These are phyloP conservation scores for Ophiostoma tasmaniense DNA, from an alignment of 2,329 filamentous ascomycete species.

Conservation along the genomic window DNA sequence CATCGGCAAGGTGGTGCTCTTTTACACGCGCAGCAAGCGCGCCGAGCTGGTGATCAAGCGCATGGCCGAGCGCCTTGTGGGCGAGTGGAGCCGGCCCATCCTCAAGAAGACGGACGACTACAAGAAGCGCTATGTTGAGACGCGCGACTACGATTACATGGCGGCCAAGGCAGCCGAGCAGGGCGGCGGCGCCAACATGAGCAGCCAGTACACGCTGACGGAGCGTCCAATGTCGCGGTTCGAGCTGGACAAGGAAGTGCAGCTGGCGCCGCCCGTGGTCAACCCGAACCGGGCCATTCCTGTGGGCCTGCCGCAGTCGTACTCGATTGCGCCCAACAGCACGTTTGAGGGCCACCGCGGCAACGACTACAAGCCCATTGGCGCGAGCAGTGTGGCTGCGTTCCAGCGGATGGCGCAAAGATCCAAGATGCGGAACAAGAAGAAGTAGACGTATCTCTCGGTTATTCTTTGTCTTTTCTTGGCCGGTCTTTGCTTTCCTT, in stretches of 20 bases:
- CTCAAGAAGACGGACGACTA: constrained; percentile 91
- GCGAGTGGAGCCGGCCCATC: constrained; percentile 92
- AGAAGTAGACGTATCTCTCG: constrained; percentile 16
- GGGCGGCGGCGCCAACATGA: background rate
- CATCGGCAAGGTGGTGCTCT: constrained; percentile 91
- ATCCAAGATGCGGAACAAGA: constrained; percentile 35
- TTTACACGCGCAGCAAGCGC: constrained; percentile 92
- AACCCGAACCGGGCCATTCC: constrained; percentile 49
- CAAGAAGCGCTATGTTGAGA: constrained; percentile 67
- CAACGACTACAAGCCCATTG: constrained; percentile 51
- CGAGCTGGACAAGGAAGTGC: constrained; percentile 48
- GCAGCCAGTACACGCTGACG: constrained; percentile 41
- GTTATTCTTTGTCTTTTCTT: background rate
- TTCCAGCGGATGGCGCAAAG: constrained; percentile 59
- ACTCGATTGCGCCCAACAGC: constrained; percentile 53
- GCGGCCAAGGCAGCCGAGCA: constrained; percentile 45
- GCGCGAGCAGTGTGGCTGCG: constrained; percentile 54
- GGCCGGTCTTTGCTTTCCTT: background rate
- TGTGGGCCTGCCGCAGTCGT: constrained; percentile 46
- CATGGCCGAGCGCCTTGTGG: constrained; percentile 83
- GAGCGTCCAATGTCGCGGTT: constrained; percentile 36
- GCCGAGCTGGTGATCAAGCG: constrained; percentile 85
- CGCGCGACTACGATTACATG: constrained; percentile 54
- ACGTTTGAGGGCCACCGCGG: constrained; percentile 46
- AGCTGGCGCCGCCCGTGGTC: constrained; percentile 47